These are phyloP conservation scores for Coniella lustricola DNA, from an alignment of 2,329 filamentous ascomycete species.

Conservation along the genomic window DNA sequence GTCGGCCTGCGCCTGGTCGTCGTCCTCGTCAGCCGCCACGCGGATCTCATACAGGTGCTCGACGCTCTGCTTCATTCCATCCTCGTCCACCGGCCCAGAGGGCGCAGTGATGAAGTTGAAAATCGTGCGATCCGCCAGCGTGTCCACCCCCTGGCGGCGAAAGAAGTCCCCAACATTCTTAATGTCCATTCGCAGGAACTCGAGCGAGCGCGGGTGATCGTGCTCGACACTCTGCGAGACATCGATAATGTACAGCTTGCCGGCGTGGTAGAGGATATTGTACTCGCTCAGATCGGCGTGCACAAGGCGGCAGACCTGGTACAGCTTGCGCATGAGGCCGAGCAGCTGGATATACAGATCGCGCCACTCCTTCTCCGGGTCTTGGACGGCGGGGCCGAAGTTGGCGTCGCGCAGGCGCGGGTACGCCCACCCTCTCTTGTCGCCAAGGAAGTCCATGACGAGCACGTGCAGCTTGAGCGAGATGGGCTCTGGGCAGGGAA, in stretches of 20 bases:
- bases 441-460: slow-evolving; percentile 89
- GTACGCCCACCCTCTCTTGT: slow-evolving; percentile 78
- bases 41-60: slow-evolving; percentile 60
- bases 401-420: slow-evolving; percentile 84
- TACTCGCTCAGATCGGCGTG: slow-evolving; percentile 98
- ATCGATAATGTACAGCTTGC: slow-evolving; percentile 86
- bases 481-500: slow-evolving; percentile 84
- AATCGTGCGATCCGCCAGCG: slow-evolving; percentile 67
- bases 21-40: slow-evolving; percentile 30
- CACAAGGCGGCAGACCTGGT: slow-evolving; percentile 84
- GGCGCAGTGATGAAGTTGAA: slow-evolving; percentile 74
- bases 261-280: slow-evolving; percentile 85
- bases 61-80: slow-evolving; percentile 53
- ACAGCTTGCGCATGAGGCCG: slow-evolving; percentile 85
- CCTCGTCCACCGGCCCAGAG: slow-evolving; percentile 53
- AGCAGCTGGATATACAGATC: slow-evolving; percentile 76
- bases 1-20: slow-evolving; percentile 37
- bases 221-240: slow-evolving; percentile 97
- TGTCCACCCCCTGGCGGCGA: slow-evolving; percentile 74
- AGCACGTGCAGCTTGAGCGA: slow-evolving; percentile 89
- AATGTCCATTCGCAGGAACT: slow-evolving; percentile 96
- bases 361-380: slow-evolving; percentile 54
- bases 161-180: slow-evolving; percentile 97
- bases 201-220: slow-evolving; percentile 84
- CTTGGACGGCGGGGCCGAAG: slow-evolving; percentile 54